Percentiles rank a stretch among this genome's conserved stretches.
Conservation (phyloP, 495 filamentous ascomycete genomes). For the Hypomontagnella submonticulosa region DNA sequence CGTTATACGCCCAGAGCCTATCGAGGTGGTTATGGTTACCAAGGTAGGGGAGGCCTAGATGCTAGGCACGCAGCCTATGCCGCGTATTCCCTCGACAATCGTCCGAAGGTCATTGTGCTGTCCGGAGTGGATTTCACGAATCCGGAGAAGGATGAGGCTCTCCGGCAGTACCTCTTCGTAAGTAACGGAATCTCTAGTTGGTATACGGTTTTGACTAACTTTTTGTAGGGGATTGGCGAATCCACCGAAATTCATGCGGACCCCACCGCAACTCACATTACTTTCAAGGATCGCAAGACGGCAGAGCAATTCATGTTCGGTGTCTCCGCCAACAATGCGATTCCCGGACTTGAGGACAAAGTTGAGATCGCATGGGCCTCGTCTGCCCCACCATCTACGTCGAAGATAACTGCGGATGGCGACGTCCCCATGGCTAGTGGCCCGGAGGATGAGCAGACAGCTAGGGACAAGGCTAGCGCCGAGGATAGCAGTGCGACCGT, state of each 20-base stretch:
- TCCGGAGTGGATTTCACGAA: constrained; percentile 73
- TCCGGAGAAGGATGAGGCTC: constrained; percentile 79
- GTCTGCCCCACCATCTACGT: constrained; percentile 35
- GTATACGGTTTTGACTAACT: constrained; percentile 29
- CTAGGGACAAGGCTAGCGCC: constrained; percentile 21
- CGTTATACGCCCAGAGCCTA: constrained; percentile 58
- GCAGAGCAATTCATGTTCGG: constrained; percentile 87
- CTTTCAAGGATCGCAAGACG: constrained; percentile 88
- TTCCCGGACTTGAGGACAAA: constrained; percentile 77
- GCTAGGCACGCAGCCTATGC: constrained; percentile 63
- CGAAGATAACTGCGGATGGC: constrained; percentile 14
- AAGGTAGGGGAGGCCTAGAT: constrained; percentile 66
- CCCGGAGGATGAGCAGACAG: constrained; percentile 24
- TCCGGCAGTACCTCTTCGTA: constrained; percentile 89
- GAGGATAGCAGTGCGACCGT: constrained; percentile 11
- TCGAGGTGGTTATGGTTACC: constrained; percentile 65
- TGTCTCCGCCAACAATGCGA: constrained; percentile 63
- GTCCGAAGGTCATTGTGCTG: constrained; percentile 80
- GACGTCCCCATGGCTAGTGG: constrained; percentile 20
- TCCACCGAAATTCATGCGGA: constrained; percentile 79
- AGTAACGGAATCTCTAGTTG: constrained; percentile 44
- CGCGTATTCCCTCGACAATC: constrained; percentile 85
- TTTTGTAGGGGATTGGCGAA: constrained; percentile 78
- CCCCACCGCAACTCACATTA: constrained; percentile 70
- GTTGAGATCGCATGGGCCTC: constrained; percentile 80